Base-by-base conservation (phyloP, 2,329 filamentous ascomycete genomes). In the Alternaria atra region DNA sequence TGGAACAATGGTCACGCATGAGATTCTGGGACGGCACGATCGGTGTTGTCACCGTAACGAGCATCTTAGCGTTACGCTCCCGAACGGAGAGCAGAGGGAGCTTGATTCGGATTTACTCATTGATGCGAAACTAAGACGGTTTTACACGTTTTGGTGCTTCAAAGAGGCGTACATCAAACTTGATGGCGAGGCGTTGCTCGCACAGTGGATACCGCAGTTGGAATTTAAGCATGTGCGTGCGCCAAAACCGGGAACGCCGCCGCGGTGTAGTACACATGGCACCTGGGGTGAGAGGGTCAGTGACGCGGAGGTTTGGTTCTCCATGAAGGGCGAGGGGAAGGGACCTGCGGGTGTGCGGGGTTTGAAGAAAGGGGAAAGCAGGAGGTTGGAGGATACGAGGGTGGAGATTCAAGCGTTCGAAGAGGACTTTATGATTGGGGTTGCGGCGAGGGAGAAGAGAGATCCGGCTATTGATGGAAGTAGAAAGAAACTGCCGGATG, bases 151-250 rank as follows among this genome's bases (percentile, higher is more conserved):
- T 60, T 94, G 91, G 89, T 92, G 90, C 75, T 84, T 92, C 76
- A 89, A 92, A 69, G 91, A 94, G 80, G 89, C 91, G 1, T 94
- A 92, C 74, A 89, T 94, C 77, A 94, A 94, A 85, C 88, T 94
- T 81, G 91, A 90, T 30, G 91, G 91, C 27, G 90, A 94, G 70
- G 91, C 90, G 0, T 82, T 94, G 59, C 82, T 93, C 8, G 91
- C 91, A 0, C 82, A 83, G 4, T 94, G 91, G 91, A 82, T 94
- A 50, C 81, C 81, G 52, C 86, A 90, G 51, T 80, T 94, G 8
- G 89, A 93, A 70, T 92, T 94, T 73, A 81, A 83, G 59, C 80
- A 83, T 50, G 90, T 92, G 53, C 80, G 82, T 52, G 85, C 89
- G 50, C 70, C 70, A 8, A 74, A 65, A 15, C 72, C 80, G 0